Evolutionary conservation across 192 early-diverging fungal genomes (phyloP), one percentile per base, ranked within the genome.

Genomic region (Coemansia furcata): DNA sequence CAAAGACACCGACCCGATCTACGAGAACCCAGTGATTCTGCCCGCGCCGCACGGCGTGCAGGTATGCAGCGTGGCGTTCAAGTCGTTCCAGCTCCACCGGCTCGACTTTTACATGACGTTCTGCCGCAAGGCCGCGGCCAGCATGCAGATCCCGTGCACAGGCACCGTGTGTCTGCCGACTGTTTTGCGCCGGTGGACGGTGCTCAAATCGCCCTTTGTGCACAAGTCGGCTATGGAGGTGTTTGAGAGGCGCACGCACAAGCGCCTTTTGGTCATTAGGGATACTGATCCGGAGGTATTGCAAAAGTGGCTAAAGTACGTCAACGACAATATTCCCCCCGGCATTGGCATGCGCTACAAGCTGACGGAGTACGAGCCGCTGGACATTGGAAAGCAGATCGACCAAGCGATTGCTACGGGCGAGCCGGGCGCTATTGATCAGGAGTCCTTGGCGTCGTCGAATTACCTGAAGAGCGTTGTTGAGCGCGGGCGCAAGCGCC

Each of bases 191-290:
- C 86, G 86, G 68, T 99, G 93, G 94, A 91, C 92, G 19, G 91
- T 98, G 39, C 87, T 91, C 44, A 89, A 89, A 63, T 95, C 94
- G 26, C 96, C 97, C 14, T 99, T 99, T 78, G 89, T 96, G 26
- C 90, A 98, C 85, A 97, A 94, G 73, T 95, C 97, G 80, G 87
- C 92, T 30, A 95, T 97, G 84, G 96, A 99, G 76, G 89, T 94
- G 15, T 99, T 99, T 86, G 96, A 98, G 83, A 86, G 93, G 55
- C 90, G 91, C 78, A 95, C 92, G 57, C 88, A 94, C 74, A 88
- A 90, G 79, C 86, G 95, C 29, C 67, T 90, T 32, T 71, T 99
- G 65, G 89, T 92, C 47, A 85, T 97, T 26, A 87, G 89, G 58
- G 93, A 97, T 68, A 79, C 90, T 23, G 83, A 92, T 59, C 85